Evolutionary conservation across 2,329 filamentous ascomycete species (phyloP).

Genomic region (Ceratocystis alfenasii): DNA sequence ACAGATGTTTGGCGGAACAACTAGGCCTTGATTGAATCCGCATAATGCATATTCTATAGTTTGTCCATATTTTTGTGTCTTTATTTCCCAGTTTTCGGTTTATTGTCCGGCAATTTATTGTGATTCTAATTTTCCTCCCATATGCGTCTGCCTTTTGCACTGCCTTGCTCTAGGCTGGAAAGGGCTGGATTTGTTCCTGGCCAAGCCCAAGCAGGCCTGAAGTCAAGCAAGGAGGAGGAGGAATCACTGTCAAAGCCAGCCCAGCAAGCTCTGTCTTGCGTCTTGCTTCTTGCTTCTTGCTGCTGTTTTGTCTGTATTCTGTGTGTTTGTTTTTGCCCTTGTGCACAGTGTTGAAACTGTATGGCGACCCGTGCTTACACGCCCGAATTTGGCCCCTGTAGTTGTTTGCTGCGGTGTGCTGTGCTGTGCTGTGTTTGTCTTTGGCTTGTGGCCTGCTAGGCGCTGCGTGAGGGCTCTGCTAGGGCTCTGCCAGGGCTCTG

Average conservation of each 20-base stretch:
- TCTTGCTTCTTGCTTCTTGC: neutral
- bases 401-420: neutral
- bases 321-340: neutral
- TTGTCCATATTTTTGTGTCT: no score
- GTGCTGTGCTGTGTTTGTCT: neutral
- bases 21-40: neutral
- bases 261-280: no score
- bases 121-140: neutral
- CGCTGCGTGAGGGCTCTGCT: neutral
- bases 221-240: neutral
- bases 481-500: no score
- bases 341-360: neutral
- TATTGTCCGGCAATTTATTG: neutral
- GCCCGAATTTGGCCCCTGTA: neutral
- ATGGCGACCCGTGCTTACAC: neutral
- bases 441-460: neutral
- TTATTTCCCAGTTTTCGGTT: no score
- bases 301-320: neutral
- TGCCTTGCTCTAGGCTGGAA: conserved; percentile 7
- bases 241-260: conserved; percentile 2
- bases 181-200: neutral
- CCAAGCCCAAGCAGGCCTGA: neutral
- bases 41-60: no score
- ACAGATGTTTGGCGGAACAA: neutral
- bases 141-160: neutral